Evolutionary conservation across 2,329 filamentous ascomycete species (phyloP).

Genomic region (Uncinocarpus reesii): DNA sequence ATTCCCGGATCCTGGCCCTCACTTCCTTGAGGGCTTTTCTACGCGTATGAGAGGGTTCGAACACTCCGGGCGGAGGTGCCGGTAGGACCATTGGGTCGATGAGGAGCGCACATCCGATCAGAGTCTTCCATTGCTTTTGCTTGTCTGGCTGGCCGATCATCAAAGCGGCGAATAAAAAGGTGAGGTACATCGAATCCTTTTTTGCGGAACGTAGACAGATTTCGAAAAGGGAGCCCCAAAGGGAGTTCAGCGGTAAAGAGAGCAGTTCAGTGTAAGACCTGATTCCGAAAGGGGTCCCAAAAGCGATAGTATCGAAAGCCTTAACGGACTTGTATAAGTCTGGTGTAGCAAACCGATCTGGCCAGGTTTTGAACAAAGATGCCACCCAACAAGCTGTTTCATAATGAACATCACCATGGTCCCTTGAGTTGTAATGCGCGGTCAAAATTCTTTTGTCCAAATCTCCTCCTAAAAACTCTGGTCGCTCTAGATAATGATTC

Average conservation of each 20-base stretch:
- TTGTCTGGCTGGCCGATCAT: background rate
- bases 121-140: background rate
- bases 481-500: background rate
- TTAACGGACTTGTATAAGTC: background rate
- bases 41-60: background rate
- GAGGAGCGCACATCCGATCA: background rate
- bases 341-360: background rate
- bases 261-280: background rate
- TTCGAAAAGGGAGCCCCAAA: background rate
- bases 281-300: background rate
- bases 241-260: background rate
- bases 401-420: background rate
- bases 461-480: background rate
- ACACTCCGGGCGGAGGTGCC: background rate
- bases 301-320: background rate
- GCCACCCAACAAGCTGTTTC: background rate
- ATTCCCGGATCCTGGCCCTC: background rate
- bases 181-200: background rate
- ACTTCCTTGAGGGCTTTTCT: background rate
- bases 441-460: background rate
- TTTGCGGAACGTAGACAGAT: background rate
- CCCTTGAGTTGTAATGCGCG: background rate
- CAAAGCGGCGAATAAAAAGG: background rate
- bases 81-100: background rate
- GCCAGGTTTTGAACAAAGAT: background rate